A percentile compares a stretch with the other conserved stretches of the same genome.
Evolutionary conservation across 306 rosid species (phyloP).

Genomic region (Ormosia semicastrata): DNA sequence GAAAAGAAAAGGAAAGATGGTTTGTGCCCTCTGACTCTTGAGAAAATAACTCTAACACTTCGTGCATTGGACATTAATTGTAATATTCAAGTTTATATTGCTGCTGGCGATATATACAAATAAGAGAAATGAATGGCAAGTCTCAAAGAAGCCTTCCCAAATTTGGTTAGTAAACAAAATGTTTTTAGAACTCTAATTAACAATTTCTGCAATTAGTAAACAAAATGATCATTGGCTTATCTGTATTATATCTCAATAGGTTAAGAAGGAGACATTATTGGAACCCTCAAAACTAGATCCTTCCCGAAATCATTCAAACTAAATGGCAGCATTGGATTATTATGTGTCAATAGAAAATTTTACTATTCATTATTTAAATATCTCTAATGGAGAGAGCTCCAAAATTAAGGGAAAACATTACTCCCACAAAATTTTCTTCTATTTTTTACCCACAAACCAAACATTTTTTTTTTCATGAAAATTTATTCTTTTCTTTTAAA

Average conservation of each 20-base stretch:
- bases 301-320: constrained; percentile 65
- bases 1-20: constrained; percentile 64
- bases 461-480: too few relatives aligned
- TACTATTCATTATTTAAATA: too few relatives aligned
- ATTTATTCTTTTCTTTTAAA: too few relatives aligned
- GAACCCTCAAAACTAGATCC: constrained; percentile 59
- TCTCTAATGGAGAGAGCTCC: too few relatives aligned
- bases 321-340: constrained; percentile 83
- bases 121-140: constrained; percentile 54
- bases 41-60: constrained; percentile 62
- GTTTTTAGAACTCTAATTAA: neutral
- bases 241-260: neutral
- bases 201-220: constrained; percentile 17
- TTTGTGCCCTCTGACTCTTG: constrained; percentile 75
- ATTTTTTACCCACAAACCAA: too few relatives aligned
- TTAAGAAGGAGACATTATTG: constrained; percentile 69
- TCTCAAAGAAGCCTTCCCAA: constrained; percentile 56
- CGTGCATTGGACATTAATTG: constrained; percentile 60
- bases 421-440: too few relatives aligned
- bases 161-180: constrained; percentile 49
- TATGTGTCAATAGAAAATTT: constrained; percentile 68
- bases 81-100: constrained; percentile 67
- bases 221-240: neutral
- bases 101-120: constrained; percentile 78
- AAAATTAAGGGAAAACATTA: too few relatives aligned